phyloP scores from a whole-genome alignment of 2,329 filamentous ascomycete species.

The Fusarium solani-melongenae region DNA sequence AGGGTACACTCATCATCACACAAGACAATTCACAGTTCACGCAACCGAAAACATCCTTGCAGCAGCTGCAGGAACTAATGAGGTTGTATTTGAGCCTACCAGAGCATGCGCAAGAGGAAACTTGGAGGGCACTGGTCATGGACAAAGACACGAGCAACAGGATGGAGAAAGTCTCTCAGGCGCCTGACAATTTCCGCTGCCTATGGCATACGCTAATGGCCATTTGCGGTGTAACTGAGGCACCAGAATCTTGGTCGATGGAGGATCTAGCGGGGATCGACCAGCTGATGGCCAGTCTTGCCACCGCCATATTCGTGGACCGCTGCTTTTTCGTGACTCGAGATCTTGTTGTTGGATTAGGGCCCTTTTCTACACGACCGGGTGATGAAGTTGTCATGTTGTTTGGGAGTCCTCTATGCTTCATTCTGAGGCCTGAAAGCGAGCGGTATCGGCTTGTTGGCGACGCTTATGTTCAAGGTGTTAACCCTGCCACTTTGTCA shows the following conservation, averaged over 20 bases:
- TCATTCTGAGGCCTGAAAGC: not conserved
- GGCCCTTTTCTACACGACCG: not conserved
- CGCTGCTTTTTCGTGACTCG: not conserved
- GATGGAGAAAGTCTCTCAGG: not conserved
- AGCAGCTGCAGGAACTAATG: not conserved
- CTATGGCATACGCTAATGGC: not conserved
- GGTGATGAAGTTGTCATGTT: not conserved
- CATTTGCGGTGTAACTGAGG: not conserved
- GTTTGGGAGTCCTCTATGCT: not conserved
- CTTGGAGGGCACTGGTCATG: not conserved
- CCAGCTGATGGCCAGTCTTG: not conserved
- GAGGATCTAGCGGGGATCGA: not conserved
- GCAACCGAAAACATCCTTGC: not conserved
- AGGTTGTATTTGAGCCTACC: not conserved
- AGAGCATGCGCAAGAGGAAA: not conserved
- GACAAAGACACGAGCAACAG: not conserved
- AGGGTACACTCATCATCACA: not conserved
- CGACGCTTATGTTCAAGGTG: not conserved
- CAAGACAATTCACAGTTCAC: not conserved
- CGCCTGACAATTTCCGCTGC: not conserved
- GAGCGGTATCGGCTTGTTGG: not conserved
- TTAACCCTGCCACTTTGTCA: not conserved
- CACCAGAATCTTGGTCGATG: no score
- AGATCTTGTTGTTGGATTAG: not conserved
- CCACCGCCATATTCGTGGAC: not conserved